Evolutionary conservation across 371 early-diverging fungal species (phyloP).

Genomic region (Mortierella sp.): DNA sequence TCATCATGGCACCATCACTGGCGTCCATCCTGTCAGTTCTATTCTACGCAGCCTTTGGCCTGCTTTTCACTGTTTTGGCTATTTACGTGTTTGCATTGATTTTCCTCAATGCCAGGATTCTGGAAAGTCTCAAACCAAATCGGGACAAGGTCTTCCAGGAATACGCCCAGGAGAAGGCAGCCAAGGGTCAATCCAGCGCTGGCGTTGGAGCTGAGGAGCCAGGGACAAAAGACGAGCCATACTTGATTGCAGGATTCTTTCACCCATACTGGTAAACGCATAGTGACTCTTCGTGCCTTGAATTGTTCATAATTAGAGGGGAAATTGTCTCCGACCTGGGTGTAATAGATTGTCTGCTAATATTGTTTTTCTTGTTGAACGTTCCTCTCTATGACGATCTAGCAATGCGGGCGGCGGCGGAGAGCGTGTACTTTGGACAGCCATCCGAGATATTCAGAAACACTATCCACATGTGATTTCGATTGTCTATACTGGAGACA

Average conservation of each 20-base stretch:
- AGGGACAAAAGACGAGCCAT: slow-evolving; percentile 18
- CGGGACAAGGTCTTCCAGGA: slow-evolving; percentile 27
- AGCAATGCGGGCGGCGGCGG: slow-evolving; percentile 96
- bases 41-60: slow-evolving; percentile 3
- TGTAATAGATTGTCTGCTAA: too few relatives aligned
- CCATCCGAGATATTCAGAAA: slow-evolving; percentile 79
- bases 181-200: slow-evolving; percentile 1
- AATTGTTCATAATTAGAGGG: too few relatives aligned
- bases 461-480: slow-evolving; percentile 70
- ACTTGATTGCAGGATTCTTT: slow-evolving; percentile 79
- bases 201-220: not conserved
- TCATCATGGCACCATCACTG: slow-evolving; percentile 27
- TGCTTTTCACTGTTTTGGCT: not conserved
- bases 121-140: slow-evolving; percentile 10
- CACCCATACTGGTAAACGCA: slow-evolving; percentile 84
- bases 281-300: too few relatives aligned
- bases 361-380: too few relatives aligned
- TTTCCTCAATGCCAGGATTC: slow-evolving; percentile 30
- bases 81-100: slow-evolving; percentile 26
- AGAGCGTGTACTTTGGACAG: slow-evolving; percentile 95
- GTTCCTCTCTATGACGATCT: slow-evolving; percentile 2
- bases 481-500: slow-evolving; percentile 86
- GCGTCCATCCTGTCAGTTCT: slow-evolving; percentile 11
- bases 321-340: too few relatives aligned
- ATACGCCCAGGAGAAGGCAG: slow-evolving; percentile 5